Evolutionary conservation across 257 asterid species (phyloP).

Genomic region (Echium plantagineum): DNA sequence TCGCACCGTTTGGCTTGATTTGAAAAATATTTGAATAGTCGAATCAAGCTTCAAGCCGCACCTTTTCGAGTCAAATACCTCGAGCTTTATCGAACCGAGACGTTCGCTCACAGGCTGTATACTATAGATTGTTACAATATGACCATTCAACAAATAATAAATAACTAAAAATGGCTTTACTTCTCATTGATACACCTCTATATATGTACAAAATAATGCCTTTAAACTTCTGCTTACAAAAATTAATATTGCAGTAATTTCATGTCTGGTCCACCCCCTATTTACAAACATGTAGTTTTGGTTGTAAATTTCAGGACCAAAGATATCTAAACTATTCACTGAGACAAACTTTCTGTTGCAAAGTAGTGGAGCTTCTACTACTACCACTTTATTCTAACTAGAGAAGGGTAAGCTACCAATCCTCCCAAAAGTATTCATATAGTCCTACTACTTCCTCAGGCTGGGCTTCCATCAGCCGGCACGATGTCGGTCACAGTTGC

Average conservation of each 20-base stretch:
- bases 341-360: background rate
- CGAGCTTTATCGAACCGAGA: too few relatives aligned
- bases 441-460: background rate
- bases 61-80: too few relatives aligned
- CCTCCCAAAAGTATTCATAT: background rate
- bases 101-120: too few relatives aligned
- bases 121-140: too few relatives aligned
- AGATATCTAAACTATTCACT: constrained; percentile 11
- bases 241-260: constrained; percentile 15
- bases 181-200: constrained; percentile 28
- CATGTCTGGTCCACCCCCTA: constrained; percentile 15
- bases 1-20: too few relatives aligned
- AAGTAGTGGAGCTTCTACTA: background rate
- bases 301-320: constrained; percentile 8
- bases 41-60: too few relatives aligned
- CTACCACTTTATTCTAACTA: background rate
- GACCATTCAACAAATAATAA: too few relatives aligned
- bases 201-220: constrained; percentile 47
- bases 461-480: constrained; percentile 13
- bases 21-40: too few relatives aligned
- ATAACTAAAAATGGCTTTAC: constrained; percentile 4
- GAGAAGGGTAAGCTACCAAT: background rate
- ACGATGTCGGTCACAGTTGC: constrained; percentile 47
- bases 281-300: constrained; percentile 19
- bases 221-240: constrained; percentile 46